Base-by-base conservation (phyloP, 768 basidiomycete genomes). In the Russula lepida region DNA sequence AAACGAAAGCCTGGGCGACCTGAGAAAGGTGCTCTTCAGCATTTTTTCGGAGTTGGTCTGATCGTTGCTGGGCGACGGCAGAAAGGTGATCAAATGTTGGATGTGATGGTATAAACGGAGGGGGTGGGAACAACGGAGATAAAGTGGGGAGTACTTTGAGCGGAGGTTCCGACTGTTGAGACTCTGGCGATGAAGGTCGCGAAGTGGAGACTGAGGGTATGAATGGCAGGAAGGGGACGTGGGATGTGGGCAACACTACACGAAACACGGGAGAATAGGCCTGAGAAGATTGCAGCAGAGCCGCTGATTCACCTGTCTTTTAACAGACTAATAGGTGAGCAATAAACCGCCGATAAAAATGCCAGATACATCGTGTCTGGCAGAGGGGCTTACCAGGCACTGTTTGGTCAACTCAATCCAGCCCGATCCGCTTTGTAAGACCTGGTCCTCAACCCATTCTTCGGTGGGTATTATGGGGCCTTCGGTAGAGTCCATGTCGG, bases 21-120 rank as follows among this genome's bases (percentile, higher is more conserved):
- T 78, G 73, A 28, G 76, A 69, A 63, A 88, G 77, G 58, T 83
- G 75, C 48, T 79, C 79, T 70, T 90, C 85, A 15, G 84, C 84
- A 52, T 74, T 71, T 30, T 75, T 71, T 62, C 88, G 81, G 53
- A 83, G 70, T 54, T 73, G 75, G 43, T 82, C 74, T 0, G 87
- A 88, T 66, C 79, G 74, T 35, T 77, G 71, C 27, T 74, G 69
- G 15, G 89, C 89, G 52, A 84, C 68, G 25, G 78, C 75, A 17
- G 84, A 78, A 33, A 92, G 76, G 69, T 88, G 83, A 46, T 75
- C 63, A 68, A 91, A 92, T 44, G 84, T 80, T 7, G 83, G 82
- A 66, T 92, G 86, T 19, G 85, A 82, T 7, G 89, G 85, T 0
- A 85, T 81, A 71, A 88, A 91, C 19, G 89, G 89, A 23, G 85